A percentile compares a stretch with the other conserved stretches of the same genome.
Conservation (phyloP, 495 filamentous ascomycete genomes). For the Xylaria venustula region DNA sequence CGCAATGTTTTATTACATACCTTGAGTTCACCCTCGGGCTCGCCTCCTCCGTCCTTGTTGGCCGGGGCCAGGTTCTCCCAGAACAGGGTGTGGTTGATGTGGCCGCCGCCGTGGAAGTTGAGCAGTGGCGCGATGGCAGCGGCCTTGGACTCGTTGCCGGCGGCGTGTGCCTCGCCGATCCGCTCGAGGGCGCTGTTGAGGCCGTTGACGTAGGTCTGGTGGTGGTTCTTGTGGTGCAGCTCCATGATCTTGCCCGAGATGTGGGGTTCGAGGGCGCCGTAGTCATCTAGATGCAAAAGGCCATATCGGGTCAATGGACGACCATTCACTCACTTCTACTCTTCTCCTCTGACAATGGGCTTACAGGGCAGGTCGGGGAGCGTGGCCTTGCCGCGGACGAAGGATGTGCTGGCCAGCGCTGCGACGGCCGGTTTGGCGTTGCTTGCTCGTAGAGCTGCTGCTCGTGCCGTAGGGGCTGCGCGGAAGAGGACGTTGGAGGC, state of each 20-base stretch:
- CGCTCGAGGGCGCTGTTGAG: slow-evolving; percentile 65
- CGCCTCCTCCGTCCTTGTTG: slow-evolving; percentile 66
- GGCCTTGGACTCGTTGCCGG: slow-evolving; percentile 62
- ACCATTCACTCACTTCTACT: no score
- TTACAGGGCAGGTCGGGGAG: slow-evolving; percentile 92
- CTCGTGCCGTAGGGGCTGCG: slow-evolving; percentile 42
- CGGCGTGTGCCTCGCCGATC: slow-evolving; percentile 56
- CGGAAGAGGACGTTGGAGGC: slow-evolving; percentile 54
- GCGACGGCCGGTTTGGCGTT: slow-evolving; percentile 41
- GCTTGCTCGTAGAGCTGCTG: slow-evolving; percentile 44
- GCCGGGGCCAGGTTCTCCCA: slow-evolving; percentile 96
- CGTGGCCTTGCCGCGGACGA: slow-evolving; percentile 83
- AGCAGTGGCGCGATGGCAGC: slow-evolving; percentile 82
- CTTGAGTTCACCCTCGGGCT: slow-evolving; percentile 58
- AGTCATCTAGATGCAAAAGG: slow-evolving; percentile 61
- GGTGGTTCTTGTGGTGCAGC: slow-evolving; percentile 77
- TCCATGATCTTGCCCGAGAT: slow-evolving; percentile 99
- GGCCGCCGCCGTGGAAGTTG: slow-evolving; percentile 97
- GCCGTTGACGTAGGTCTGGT: slow-evolving; percentile 75
- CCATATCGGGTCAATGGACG: no score
- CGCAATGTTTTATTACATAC: slow-evolving; percentile 8
- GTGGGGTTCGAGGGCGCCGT: slow-evolving; percentile 87
- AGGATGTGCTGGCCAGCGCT: slow-evolving; percentile 66
- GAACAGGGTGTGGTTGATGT: slow-evolving; percentile 93
- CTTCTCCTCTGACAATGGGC: no score